Percentiles rank a stretch among this genome's conserved stretches.
These are phyloP conservation scores for Boletus sp. DNA, from an alignment of 1,284 basidiomycete species.

Conservation along the genomic window DNA sequence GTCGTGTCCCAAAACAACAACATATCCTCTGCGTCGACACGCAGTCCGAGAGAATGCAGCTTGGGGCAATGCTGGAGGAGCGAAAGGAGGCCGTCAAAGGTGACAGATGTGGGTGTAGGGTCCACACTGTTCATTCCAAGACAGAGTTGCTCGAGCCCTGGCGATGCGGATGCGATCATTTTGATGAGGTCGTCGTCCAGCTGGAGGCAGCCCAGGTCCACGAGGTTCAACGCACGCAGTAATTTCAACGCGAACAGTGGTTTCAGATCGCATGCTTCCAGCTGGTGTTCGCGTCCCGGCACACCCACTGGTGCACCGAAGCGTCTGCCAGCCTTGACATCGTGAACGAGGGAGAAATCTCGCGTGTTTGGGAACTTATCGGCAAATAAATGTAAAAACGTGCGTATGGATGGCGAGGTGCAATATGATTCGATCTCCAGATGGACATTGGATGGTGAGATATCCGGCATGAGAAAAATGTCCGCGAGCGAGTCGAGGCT, in stretches of 20 bases:
- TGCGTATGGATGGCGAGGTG: constrained; percentile 17
- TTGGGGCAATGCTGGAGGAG: constrained; percentile 20
- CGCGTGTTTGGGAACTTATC: constrained; percentile 15
- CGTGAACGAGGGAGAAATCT: constrained; percentile 26
- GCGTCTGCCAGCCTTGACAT: constrained; percentile 16
- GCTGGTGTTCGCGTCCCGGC: constrained; percentile 18
- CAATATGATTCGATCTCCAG: constrained; percentile 25
- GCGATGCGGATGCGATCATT: constrained; percentile 14
- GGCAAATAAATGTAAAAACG: constrained; percentile 16
- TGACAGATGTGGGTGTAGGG: constrained; percentile 4
- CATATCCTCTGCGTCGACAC: constrained; percentile 15
- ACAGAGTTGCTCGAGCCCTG: constrained; percentile 21
- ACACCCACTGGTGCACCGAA: constrained; percentile 18
- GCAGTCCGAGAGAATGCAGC: constrained; percentile 10
- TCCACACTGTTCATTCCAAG: constrained; percentile 3
- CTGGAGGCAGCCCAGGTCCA: constrained; percentile 16
- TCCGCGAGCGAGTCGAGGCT: constrained; percentile 15
- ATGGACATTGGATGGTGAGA: constrained; percentile 13
- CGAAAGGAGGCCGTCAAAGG: constrained; percentile 21
- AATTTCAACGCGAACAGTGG: constrained; percentile 16
- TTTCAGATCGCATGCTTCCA: constrained; percentile 13
- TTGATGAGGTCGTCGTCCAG: constrained; percentile 19
- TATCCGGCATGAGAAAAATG: constrained; percentile 19
- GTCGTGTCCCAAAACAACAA: constrained; percentile 15
- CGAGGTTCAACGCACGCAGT: constrained; percentile 16